Evolutionary conservation across 2,329 filamentous ascomycete species (phyloP).

Genomic region (Sclerotinia minor): DNA sequence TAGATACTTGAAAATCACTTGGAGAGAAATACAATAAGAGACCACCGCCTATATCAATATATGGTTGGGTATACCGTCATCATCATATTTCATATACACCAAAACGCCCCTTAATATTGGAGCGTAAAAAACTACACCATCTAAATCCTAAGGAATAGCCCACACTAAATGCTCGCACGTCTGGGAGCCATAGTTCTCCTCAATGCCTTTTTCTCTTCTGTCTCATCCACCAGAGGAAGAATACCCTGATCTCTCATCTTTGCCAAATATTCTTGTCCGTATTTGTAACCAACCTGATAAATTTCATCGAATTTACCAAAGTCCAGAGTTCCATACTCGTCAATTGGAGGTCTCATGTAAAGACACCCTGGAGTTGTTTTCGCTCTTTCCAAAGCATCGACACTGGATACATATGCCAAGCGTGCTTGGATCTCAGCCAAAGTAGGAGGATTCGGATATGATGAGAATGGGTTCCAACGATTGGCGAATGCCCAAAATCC

Average conservation of each 20-base stretch:
- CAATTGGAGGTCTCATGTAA: constrained; percentile 95
- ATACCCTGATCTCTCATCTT: constrained; percentile 76
- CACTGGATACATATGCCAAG: constrained; percentile 90
- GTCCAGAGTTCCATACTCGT: constrained; percentile 89
- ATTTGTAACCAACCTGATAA: constrained; percentile 83
- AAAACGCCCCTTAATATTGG: constrained; percentile 8
- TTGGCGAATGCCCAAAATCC: constrained; percentile 95
- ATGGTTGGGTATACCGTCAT: constrained; percentile 13
- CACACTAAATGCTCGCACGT: constrained; percentile 67
- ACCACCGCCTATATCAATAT: constrained; percentile 6
- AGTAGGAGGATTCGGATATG: constrained; percentile 86
- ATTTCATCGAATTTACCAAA: constrained; percentile 99
- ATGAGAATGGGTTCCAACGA: constrained; percentile 94
- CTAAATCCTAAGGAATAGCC: neutral
- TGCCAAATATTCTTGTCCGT: constrained; percentile 76
- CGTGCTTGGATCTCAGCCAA: constrained; percentile 94
- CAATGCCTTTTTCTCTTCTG: constrained; percentile 73
- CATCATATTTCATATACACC: neutral
- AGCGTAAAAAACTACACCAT: neutral
- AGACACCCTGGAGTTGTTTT: constrained; percentile 89
- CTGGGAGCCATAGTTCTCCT: constrained; percentile 77
- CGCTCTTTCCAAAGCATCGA: constrained; percentile 90
- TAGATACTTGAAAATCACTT: neutral
- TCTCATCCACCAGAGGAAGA: constrained; percentile 68
- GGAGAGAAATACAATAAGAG: neutral